Percentiles rank a stretch among this genome's conserved stretches.
Evolutionary conservation across 371 early-diverging fungal species (phyloP).

Genomic region (Mucor piriformis): DNA sequence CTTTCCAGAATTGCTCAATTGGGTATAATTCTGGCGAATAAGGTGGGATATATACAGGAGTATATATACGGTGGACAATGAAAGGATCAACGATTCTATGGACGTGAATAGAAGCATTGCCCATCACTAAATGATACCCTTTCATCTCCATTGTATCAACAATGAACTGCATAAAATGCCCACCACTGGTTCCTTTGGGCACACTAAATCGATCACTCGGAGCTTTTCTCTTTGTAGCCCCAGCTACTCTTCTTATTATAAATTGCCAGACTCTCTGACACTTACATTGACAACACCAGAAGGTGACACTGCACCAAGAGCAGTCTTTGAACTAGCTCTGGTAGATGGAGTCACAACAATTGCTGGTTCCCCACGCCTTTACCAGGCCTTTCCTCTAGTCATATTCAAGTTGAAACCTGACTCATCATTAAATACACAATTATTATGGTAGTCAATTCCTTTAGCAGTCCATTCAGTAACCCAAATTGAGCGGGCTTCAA

Average conservation of each 20-base stretch:
- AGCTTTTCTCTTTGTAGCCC: slow-evolving; percentile 8
- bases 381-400: slow-evolving; percentile 2
- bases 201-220: neutral
- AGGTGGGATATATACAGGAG: neutral
- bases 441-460: neutral
- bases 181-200: slow-evolving; percentile 7
- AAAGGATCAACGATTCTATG: slow-evolving; percentile 3
- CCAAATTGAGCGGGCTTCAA: no score
- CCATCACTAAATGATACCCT: slow-evolving; percentile 13
- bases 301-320: slow-evolving; percentile 11
- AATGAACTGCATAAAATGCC: slow-evolving; percentile 18
- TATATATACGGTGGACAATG: neutral
- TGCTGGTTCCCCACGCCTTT: slow-evolving; percentile 1
- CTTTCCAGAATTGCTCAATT: slow-evolving; percentile 8
- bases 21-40: slow-evolving; percentile 11
- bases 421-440: neutral
- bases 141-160: slow-evolving; percentile 19
- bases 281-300: slow-evolving; percentile 9
- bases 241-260: slow-evolving; percentile 7
- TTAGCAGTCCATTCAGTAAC: neutral
- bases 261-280: neutral
- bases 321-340: slow-evolving; percentile 7
- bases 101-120: slow-evolving; percentile 12
- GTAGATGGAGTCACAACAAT: slow-evolving; percentile 3
- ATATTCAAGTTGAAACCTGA: neutral